phyloP scores from a whole-genome alignment of 768 basidiomycete species.

The Xanthoconium stramineum region DNA sequence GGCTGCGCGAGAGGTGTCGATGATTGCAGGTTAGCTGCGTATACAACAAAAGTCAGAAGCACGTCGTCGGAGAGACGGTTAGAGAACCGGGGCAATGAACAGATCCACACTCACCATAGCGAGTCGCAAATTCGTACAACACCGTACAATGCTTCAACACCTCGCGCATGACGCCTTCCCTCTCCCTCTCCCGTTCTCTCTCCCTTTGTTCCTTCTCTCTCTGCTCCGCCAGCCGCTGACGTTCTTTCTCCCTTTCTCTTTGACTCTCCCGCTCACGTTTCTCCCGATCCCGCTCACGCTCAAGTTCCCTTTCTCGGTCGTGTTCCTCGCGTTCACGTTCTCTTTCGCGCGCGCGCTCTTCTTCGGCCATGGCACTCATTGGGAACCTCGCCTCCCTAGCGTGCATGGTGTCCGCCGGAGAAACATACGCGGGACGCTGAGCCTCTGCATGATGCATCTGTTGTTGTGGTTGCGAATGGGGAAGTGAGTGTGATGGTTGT shows the following conservation, averaged over 20 bases:
- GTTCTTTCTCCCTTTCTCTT: conserved; percentile 22
- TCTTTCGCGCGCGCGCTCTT: conserved; percentile 22
- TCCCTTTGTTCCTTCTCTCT: conserved; percentile 24
- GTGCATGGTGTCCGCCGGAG: conserved; percentile 30
- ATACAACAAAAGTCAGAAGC: conserved; percentile 4
- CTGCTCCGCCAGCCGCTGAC: conserved; percentile 20
- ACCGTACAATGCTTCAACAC: conserved; percentile 50
- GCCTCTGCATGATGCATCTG: conserved; percentile 25
- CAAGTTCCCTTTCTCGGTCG: conserved; percentile 22
- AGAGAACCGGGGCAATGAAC: not conserved
- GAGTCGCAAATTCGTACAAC: conserved; percentile 62
- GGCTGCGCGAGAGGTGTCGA: conserved; percentile 51
- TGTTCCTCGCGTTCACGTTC: conserved; percentile 21
- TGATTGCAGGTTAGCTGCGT: conserved; percentile 37
- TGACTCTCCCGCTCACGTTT: conserved; percentile 20
- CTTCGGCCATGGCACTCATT: conserved; percentile 7
- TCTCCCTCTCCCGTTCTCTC: conserved; percentile 21
- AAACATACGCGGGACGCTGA: conserved; percentile 23
- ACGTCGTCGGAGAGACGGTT: not conserved
- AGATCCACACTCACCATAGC: conserved; percentile 49
- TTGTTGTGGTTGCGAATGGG: conserved; percentile 26
- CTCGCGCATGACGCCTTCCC: conserved; percentile 23
- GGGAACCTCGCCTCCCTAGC: conserved; percentile 20
- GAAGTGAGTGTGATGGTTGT: conserved; percentile 26
- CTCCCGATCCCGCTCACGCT: conserved; percentile 18